A percentile compares a stretch with the other conserved stretches of the same genome.
These are phyloP conservation scores for Mucor indicus DNA, from an alignment of 371 early-diverging fungal species.

Conservation along the genomic window DNA sequence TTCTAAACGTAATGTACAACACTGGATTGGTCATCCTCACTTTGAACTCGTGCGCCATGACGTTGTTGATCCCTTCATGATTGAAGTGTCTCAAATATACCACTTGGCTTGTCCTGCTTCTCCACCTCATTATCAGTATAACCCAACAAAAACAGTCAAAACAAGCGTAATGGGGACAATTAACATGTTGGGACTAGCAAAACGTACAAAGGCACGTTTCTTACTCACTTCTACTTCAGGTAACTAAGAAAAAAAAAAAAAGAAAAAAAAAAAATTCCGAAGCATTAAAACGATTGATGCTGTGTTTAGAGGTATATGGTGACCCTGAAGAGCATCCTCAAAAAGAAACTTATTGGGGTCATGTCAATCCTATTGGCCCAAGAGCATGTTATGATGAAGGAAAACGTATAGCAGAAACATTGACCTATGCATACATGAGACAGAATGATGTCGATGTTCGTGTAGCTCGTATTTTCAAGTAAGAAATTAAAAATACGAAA, in stretches of 20 bases:
- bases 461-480: conserved; percentile 84
- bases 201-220: conserved; percentile 79
- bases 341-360: conserved; percentile 83
- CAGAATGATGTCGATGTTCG: conserved; percentile 83
- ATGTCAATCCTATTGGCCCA: conserved; percentile 84
- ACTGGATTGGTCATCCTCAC: conserved; percentile 87
- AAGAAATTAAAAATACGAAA: conserved; percentile 15
- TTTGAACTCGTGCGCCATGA: conserved; percentile 87
- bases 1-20: conserved; percentile 65
- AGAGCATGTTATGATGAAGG: conserved; percentile 93
- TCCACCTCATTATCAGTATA: conserved; percentile 88
- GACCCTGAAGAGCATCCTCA: conserved; percentile 91
- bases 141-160: conserved; percentile 86
- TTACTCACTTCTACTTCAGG: conserved; percentile 84
- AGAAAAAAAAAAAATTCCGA: neutral
- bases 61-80: conserved; percentile 80
- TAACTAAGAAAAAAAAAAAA: conserved; percentile 18
- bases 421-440: conserved; percentile 79
- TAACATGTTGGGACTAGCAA: conserved; percentile 89
- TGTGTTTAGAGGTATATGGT: conserved; percentile 76
- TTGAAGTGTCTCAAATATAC: conserved; percentile 84
- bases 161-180: conserved; percentile 87
- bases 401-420: conserved; percentile 85
- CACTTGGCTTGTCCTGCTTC: conserved; percentile 89
- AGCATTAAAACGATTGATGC: neutral